A percentile compares a stretch with the other conserved stretches of the same genome.
Evolutionary conservation across 352 stramenopile species (phyloP).

Genomic region (Elongisporangium undulatum): DNA sequence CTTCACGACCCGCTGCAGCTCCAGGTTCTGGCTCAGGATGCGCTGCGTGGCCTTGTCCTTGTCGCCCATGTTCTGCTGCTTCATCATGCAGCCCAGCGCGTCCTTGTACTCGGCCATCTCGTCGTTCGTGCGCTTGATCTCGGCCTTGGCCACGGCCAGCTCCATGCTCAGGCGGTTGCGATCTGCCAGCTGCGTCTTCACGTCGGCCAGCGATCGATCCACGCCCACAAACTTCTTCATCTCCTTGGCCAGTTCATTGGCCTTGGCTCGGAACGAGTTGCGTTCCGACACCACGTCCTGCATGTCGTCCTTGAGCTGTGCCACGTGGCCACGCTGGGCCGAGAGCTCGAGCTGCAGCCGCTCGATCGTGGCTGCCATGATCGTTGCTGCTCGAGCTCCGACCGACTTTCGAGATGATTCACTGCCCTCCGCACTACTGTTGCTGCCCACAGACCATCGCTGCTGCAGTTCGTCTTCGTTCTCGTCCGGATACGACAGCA

Average conservation of each 20-base stretch:
- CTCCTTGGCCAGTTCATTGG: slow-evolving; percentile 47
- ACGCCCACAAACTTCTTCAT: slow-evolving; percentile 47
- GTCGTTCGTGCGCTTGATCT: slow-evolving; percentile 44
- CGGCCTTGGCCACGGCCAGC: slow-evolving; percentile 43
- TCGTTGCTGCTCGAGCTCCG: slow-evolving; percentile 18
- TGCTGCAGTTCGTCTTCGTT: not conserved
- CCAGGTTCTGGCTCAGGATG: slow-evolving; percentile 53
- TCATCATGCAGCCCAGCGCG: slow-evolving; percentile 36
- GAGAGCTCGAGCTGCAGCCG: slow-evolving; percentile 40
- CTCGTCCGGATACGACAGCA: slow-evolving; percentile 5
- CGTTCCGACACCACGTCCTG: slow-evolving; percentile 40
- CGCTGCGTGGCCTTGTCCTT: slow-evolving; percentile 67
- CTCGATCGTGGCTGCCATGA: slow-evolving; percentile 20
- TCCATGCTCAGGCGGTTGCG: slow-evolving; percentile 48
- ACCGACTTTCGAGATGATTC: slow-evolving; percentile 7
- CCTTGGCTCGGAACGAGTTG: slow-evolving; percentile 54
- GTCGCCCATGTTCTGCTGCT: slow-evolving; percentile 45
- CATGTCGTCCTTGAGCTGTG: slow-evolving; percentile 28
- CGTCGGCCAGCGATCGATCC: slow-evolving; percentile 45
- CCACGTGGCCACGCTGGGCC: slow-evolving; percentile 17
- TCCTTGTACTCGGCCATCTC: slow-evolving; percentile 62
- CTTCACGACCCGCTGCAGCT: slow-evolving; percentile 68
- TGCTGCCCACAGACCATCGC: not conserved
- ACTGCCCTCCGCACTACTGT: not conserved
- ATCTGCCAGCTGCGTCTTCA: slow-evolving; percentile 54